A percentile compares a stretch with the other conserved stretches of the same genome.
phyloP scores from a whole-genome alignment of 768 basidiomycete species.

The Boletus pseudopeckii region DNA sequence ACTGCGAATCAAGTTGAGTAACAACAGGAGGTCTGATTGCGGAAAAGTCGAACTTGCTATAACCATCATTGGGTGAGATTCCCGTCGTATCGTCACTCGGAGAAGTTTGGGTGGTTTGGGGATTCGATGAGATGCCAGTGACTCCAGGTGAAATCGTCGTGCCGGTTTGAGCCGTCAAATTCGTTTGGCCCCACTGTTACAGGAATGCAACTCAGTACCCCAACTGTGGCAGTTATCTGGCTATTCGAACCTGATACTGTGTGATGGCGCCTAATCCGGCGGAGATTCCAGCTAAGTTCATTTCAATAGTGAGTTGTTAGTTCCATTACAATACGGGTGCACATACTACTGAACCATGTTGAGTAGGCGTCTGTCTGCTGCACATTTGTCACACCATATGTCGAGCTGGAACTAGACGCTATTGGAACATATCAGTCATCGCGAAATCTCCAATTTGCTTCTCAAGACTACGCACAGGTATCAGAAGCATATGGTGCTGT shows the following conservation, averaged over 20 bases:
- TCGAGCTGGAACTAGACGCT: conserved; percentile 25
- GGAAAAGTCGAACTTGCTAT: conserved; percentile 35
- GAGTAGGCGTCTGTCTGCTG: conserved; percentile 53
- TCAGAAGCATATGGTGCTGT: conserved; percentile 40
- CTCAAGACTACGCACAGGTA: conserved; percentile 18
- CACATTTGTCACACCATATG: conserved; percentile 50
- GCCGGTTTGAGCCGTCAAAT: conserved; percentile 45
- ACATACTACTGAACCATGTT: conserved; percentile 50
- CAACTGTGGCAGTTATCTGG: neutral
- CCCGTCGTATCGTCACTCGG: conserved; percentile 38
- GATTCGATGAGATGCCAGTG: conserved; percentile 28
- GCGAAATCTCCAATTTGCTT: neutral
- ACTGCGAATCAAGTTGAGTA: conserved; percentile 21
- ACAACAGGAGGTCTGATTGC: neutral
- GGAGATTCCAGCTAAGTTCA: conserved; percentile 37
- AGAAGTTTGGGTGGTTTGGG: conserved; percentile 33
- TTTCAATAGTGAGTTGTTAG: conserved; percentile 3
- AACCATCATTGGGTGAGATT: conserved; percentile 66
- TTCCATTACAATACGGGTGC: neutral
- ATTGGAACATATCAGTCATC: neutral
- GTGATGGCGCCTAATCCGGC: conserved; percentile 31
- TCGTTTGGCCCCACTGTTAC: conserved; percentile 52
- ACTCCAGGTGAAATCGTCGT: conserved; percentile 39
- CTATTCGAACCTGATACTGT: conserved; percentile 29
- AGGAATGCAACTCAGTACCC: conserved; percentile 10